Evolutionary conservation across 1,284 basidiomycete genomes (phyloP).

Genomic region (Chiua sp.): DNA sequence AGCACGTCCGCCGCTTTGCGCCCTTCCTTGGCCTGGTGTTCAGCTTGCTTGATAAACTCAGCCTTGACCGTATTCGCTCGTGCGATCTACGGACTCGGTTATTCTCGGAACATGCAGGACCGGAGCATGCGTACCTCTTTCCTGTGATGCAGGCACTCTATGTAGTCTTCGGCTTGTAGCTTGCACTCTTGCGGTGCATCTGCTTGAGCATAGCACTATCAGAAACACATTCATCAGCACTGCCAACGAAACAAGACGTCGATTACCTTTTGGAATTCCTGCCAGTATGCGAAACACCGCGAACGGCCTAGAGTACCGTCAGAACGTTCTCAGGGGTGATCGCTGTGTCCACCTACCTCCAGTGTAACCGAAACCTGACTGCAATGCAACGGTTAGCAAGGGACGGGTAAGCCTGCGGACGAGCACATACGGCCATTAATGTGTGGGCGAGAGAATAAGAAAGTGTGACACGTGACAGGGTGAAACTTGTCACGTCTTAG

Average conservation of each 20-base stretch:
- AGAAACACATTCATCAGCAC: constrained; percentile 5
- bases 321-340: not conserved
- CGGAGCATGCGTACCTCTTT: constrained; percentile 73
- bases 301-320: constrained; percentile 68
- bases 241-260: not conserved
- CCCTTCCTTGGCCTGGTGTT: constrained; percentile 69
- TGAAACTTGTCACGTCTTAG: constrained; percentile 18
- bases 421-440: constrained; percentile 34
- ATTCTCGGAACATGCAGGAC: not conserved
- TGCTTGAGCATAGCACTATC: constrained; percentile 92
- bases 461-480: constrained; percentile 32
- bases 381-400: constrained; percentile 19
- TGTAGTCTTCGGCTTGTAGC: constrained; percentile 83
- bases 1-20: constrained; percentile 76
- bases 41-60: constrained; percentile 74
- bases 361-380: constrained; percentile 41
- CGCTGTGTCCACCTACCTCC: constrained; percentile 28
- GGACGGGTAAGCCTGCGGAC: not conserved
- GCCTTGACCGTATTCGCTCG: constrained; percentile 76
- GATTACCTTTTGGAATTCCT: constrained; percentile 82
- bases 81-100: constrained; percentile 57
- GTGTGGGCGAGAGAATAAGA: constrained; percentile 3
- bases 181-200: constrained; percentile 80
- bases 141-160: constrained; percentile 92
- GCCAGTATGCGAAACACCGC: constrained; percentile 94